Base-by-base conservation (phyloP, 441 rosid genomes). In the Mallotus japonicus region DNA sequence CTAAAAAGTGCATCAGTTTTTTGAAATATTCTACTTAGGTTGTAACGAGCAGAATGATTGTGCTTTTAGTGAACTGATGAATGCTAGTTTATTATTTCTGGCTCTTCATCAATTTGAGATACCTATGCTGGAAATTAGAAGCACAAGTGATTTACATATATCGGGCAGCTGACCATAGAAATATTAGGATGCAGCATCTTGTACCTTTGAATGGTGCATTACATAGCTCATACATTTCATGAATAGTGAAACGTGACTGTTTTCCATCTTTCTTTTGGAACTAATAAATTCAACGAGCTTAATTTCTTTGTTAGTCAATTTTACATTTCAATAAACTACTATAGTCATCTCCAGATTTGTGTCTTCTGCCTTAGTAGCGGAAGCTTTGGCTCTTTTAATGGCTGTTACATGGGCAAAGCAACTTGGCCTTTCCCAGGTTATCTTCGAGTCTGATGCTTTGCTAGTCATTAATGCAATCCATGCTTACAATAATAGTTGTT, bases 21-120 rank as follows among this genome's bases (percentile, higher is more conserved):
- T 40, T 17, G 19, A 51, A 69, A 22, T 16, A 32, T 3, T 28
- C 20, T 53, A 34, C 44, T 10, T 5, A 22, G 8, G 32, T 17
- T 47, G 49, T 32, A 37, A 47, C 9, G 54, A 13, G 62, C 46
- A 5, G 53, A 53, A 40, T 67, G 73, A 44, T 69, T 70, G 42
- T 57, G 40, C 44, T 42, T 42, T 3, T 10, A 17, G 62, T 49
- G 12, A 22, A 61, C 40, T 20, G n/a, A 15, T 46, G 42, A 46
- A 22, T 44, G 15, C 55, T 13, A 28, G 19, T 4, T 40, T 4
- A 50, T 22, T 32, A 19, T 19, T 65, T 65, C 40, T 51, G 8
- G 60, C 12, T 49, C 6, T 57, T 69, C 72, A 17, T 57, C 10
- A 70, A 37, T 22, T 19, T 55, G 42, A 28, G 32, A 28, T 28